These are phyloP conservation scores for Dendrostoma leiphaemia DNA, from an alignment of 2,329 filamentous ascomycete genomes.

Conservation along the genomic window DNA sequence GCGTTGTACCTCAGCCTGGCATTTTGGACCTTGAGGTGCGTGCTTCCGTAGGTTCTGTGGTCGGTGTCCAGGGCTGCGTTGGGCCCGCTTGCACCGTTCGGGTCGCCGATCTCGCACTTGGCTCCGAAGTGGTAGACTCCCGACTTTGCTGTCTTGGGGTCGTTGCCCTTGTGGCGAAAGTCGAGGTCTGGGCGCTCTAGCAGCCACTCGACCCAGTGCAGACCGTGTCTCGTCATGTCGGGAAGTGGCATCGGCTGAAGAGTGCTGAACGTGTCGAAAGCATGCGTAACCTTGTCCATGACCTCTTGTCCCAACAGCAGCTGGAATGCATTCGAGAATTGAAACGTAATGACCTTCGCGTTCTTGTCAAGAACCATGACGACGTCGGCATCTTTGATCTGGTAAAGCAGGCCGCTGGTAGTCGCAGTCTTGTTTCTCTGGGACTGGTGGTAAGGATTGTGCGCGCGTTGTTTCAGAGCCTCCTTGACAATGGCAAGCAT, in stretches of 20 bases:
- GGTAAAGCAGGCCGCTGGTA: background rate
- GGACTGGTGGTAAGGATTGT: constrained; percentile 1
- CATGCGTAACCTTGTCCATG: background rate
- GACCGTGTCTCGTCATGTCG: constrained; percentile 10
- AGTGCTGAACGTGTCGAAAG: constrained; percentile 1
- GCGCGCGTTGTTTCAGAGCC: too few relatives aligned
- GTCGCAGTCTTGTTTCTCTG: background rate
- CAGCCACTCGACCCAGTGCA: constrained; percentile 14
- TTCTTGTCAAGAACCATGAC: background rate
- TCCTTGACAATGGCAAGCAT: too few relatives aligned
- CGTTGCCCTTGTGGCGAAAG: background rate
- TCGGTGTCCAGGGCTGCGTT: too few relatives aligned
- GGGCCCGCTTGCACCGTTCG: background rate
- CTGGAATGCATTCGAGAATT: background rate
- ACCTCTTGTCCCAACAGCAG: background rate
- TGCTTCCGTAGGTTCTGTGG: too few relatives aligned
- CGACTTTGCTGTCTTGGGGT: background rate
- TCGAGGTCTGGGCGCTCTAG: constrained; percentile 8
- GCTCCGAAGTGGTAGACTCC: background rate
- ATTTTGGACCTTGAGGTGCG: too few relatives aligned
- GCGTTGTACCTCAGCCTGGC: background rate
- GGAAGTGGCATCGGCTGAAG: constrained; percentile 9
- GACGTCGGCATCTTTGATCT: background rate
- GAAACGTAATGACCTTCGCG: background rate
- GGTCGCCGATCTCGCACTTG: background rate